These are phyloP conservation scores for Macrotyloma uniflorum DNA, from an alignment of 306 rosid genomes.

Conservation along the genomic window DNA sequence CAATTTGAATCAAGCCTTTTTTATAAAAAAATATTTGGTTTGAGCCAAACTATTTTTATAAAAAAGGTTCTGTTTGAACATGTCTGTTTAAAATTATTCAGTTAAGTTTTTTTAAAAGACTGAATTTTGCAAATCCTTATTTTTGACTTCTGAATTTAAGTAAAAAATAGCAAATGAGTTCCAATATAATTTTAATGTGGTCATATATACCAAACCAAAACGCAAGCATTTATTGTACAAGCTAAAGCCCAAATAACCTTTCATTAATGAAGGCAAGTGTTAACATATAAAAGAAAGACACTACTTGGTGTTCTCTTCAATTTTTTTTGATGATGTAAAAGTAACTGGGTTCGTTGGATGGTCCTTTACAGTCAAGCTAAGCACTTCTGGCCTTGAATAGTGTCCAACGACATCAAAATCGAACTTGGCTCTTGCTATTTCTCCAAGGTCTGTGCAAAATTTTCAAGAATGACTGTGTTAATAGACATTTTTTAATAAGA, in stretches of 20 bases:
- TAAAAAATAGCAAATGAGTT: background rate
- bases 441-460: constrained; percentile 73
- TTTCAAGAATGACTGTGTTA: constrained; percentile 15
- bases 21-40: too few relatives aligned
- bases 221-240: background rate
- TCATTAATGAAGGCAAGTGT: background rate
- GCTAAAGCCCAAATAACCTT: background rate
- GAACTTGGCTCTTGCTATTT: constrained; percentile 77
- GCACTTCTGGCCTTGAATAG: constrained; percentile 87
- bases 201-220: background rate
- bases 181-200: background rate
- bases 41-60: too few relatives aligned
- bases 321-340: constrained; percentile 62
- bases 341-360: constrained; percentile 73
- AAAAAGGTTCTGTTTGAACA: too few relatives aligned
- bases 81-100: too few relatives aligned
- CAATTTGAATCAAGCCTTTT: too few relatives aligned
- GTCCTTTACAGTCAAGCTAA: constrained; percentile 78
- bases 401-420: constrained; percentile 96
- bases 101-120: too few relatives aligned
- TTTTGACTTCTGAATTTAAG: background rate
- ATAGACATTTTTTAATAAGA: background rate
- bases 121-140: too few relatives aligned
- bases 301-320: constrained; percentile 50
- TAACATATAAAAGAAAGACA: constrained; percentile 27